These are phyloP conservation scores for Reticulascus tulasneorum DNA, from an alignment of 2,329 filamentous ascomycete genomes.

Conservation along the genomic window DNA sequence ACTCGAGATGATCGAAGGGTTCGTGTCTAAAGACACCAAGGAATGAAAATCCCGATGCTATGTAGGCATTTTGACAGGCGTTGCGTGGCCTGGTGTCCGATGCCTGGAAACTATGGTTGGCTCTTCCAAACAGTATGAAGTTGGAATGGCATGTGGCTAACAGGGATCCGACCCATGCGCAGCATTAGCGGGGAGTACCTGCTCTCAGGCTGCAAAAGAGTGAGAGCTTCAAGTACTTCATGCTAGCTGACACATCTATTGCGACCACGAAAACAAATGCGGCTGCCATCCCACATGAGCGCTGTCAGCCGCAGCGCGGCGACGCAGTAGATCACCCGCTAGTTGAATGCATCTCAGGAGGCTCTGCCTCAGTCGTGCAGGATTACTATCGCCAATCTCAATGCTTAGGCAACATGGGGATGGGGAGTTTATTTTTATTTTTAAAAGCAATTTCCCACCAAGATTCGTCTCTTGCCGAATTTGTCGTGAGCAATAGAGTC, in stretches of 20 bases:
- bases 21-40: not conserved
- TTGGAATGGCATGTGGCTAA: constrained; percentile 10
- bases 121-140: too few species aligned
- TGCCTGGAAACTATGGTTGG: constrained; percentile 7
- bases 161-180: constrained; percentile 9
- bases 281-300: constrained; percentile 10
- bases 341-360: too few species aligned
- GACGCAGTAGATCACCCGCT: constrained; percentile 5
- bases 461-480: too few species aligned
- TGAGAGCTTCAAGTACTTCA: constrained; percentile 1
- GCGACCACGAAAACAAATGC: too few species aligned
- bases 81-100: constrained; percentile 3
- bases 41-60: constrained; percentile 1
- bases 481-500: too few species aligned
- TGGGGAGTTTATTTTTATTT: too few species aligned
- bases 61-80: constrained; percentile 10
- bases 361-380: too few species aligned
- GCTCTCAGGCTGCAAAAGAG: rapidly evolving
- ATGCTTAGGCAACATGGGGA: too few species aligned
- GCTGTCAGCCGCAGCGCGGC: constrained; percentile 11
- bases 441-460: too few species aligned
- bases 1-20: too few species aligned
- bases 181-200: constrained; percentile 1
- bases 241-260: not conserved
- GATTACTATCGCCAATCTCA: too few species aligned